phyloP scores from a whole-genome alignment of 352 stramenopile species.

The Globisporangium camurandrum region DNA sequence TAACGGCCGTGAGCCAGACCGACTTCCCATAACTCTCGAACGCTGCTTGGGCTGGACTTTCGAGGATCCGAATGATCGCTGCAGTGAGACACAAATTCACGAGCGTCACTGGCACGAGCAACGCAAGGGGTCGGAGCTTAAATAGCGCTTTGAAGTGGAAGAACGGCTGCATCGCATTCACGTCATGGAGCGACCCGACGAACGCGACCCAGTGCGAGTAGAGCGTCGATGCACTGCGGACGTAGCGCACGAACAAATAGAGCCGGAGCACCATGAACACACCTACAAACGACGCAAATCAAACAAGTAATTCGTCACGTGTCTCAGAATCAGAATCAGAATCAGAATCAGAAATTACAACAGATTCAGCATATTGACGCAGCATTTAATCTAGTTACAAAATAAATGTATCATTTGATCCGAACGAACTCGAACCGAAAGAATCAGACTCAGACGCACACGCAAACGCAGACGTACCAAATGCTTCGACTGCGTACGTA shows the following conservation, averaged over 20 bases:
- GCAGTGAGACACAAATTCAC: conserved; percentile 54
- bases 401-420: too few species aligned
- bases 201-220: conserved; percentile 77
- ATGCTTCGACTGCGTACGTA: conserved; percentile 45
- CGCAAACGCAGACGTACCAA: conserved; percentile 23
- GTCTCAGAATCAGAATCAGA: too few species aligned
- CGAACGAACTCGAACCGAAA: too few species aligned
- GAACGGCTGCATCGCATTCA: conserved; percentile 68
- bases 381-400: too few species aligned
- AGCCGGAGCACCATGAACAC: conserved; percentile 62
- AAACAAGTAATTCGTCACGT: too few species aligned
- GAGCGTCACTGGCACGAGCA: conserved; percentile 49
- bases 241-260: conserved; percentile 60
- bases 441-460: too few species aligned
- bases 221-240: conserved; percentile 56
- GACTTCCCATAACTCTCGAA: conserved; percentile 71
- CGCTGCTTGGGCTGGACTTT: conserved; percentile 46
- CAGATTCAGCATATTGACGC: too few species aligned
- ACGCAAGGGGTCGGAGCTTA: conserved; percentile 50
- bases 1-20: conserved; percentile 62
- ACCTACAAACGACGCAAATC: too few species aligned
- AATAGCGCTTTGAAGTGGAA: conserved; percentile 81
- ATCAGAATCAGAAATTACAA: too few species aligned
- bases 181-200: conserved; percentile 61
- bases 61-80: conserved; percentile 65